Evolutionary conservation across 2,329 filamentous ascomycete species (phyloP), one percentile per base, ranked within the genome.

Genomic region (Trichoderma sp.): DNA sequence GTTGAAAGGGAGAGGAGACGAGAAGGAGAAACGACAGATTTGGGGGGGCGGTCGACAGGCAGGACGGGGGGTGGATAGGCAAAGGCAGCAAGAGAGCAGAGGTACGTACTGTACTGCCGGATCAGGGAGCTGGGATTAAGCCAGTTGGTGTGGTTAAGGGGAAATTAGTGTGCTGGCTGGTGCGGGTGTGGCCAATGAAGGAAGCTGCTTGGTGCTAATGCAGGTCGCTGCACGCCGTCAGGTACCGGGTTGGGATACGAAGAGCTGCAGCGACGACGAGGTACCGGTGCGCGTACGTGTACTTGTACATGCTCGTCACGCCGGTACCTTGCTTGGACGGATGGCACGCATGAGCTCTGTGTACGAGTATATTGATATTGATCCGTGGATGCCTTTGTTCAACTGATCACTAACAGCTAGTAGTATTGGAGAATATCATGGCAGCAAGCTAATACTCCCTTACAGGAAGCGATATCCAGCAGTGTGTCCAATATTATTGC

Each of bases 1-100:
- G 80, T 81, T 81, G 80, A 80, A 82, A 80, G 81, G 80, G 79
- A 77, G 64, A 74, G 58, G 69, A 70, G 66, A 62, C 47, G 71
- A 72, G 71, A 71, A 70, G 61, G 61, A 71, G 67, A 71, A 56
- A 64, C 43, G 47, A 63, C 60, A 60, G 68, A 71, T 64, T 70
- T 36, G 66, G 68, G 68, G 68, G 68, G 67, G 64, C 47, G 65
- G 64, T n/a, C 61, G 43, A 56, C 21, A 61, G 36, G 68, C 39
- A 51, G 43, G 47, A 51, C 58, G 60, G 58, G 60, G 67, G 39
- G 67, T 51, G 66, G 56, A 36, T 32, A 60, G 32, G 56, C 36
- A 70, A 18, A 36, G 39, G 67, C 39, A 53, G 39, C 67, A 70
- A 39, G 57, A 39, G 61, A 70, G 15, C 30, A 39, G 18, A 32